A percentile compares a stretch with the other conserved stretches of the same genome.
Conservation (phyloP, 805 yeast species). For the Wickerhamiella lipophila region DNA sequence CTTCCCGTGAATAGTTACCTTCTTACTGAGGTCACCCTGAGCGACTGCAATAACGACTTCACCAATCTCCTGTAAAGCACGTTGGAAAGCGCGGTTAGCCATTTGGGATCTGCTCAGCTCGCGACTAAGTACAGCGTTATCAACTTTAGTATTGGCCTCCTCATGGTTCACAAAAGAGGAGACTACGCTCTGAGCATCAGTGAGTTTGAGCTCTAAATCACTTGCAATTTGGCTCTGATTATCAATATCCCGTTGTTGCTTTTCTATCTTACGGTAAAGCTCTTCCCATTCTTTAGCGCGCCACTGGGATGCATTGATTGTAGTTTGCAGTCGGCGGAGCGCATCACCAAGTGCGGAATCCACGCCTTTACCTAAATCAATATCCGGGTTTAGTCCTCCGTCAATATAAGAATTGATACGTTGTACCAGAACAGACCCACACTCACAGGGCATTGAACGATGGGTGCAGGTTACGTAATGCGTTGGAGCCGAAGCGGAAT, state of each 20-base stretch:
- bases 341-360: constrained; percentile 18
- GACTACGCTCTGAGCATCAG: constrained; percentile 27
- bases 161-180: constrained; percentile 21
- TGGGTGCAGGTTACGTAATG: not conserved
- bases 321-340: constrained; percentile 19
- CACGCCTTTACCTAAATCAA: constrained; percentile 19
- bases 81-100: constrained; percentile 55
- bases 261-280: constrained; percentile 26
- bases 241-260: constrained; percentile 29
- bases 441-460: constrained; percentile 1
- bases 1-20: constrained; percentile 57
- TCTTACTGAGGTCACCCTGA: constrained; percentile 73
- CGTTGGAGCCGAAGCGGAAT: not conserved
- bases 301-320: constrained; percentile 20
- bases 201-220: constrained; percentile 26
- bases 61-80: constrained; percentile 66
- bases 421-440: constrained; percentile 16
- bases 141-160: constrained; percentile 18
- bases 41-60: constrained; percentile 81
- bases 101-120: constrained; percentile 32
- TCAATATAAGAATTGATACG: constrained; percentile 21
- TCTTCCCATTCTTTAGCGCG: constrained; percentile 22
- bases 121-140: constrained; percentile 25
- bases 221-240: constrained; percentile 26
- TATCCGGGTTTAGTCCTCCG: constrained; percentile 11